A percentile compares a stretch with the other conserved stretches of the same genome.
Conservation (phyloP, 805 yeast species). For the Candida oleophila region DNA sequence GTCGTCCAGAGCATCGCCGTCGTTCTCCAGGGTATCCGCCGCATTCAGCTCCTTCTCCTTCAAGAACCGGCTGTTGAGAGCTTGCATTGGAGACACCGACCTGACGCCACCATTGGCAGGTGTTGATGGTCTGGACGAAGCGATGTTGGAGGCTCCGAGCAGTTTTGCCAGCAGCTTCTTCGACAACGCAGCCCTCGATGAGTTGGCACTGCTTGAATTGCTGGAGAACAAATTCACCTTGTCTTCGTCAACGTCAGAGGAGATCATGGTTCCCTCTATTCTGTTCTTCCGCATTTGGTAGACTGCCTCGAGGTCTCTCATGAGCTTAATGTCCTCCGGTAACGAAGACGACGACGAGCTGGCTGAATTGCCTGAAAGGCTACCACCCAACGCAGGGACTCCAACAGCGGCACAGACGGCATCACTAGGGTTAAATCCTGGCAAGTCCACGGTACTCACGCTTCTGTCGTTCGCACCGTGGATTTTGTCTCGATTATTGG, state of each 20-base stretch:
- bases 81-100: constrained; percentile 2
- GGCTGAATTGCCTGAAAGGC: constrained; percentile 6
- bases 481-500: constrained; percentile 5
- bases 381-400: not conserved
- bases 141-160: not conserved
- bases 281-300: constrained; percentile 64
- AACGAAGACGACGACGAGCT: constrained; percentile 18
- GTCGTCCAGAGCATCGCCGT: constrained; percentile 16
- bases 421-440: constrained; percentile 26
- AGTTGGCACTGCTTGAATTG: not conserved
- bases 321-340: constrained; percentile 46
- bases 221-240: constrained; percentile 19
- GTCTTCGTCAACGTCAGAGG: constrained; percentile 44
- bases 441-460: constrained; percentile 40
- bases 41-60: not conserved
- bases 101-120: not conserved
- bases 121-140: not conserved
- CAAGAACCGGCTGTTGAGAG: not conserved
- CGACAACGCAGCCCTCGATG: not conserved
- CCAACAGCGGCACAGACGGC: constrained; percentile 6
- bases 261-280: constrained; percentile 68
- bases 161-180: constrained; percentile 1
- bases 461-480: constrained; percentile 9
- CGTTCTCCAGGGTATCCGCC: constrained; percentile 8
- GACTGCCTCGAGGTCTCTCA: constrained; percentile 55